Conservation (phyloP, 116 monocot genomes). For the Zostera marina region DNA sequence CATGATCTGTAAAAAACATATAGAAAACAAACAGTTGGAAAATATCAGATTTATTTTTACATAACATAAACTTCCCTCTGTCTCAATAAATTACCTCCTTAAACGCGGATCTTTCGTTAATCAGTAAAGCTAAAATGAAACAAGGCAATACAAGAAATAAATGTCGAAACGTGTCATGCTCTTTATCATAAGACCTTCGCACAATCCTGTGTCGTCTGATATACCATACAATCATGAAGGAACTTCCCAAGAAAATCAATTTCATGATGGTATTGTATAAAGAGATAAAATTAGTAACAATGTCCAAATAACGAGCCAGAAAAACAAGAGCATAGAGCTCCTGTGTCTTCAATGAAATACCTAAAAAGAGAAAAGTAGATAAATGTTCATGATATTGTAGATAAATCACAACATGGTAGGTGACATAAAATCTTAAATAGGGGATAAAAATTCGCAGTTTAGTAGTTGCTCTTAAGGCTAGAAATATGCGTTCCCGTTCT, state of each 20-base stretch:
- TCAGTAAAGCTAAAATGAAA: constrained; percentile 49
- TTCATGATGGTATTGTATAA: constrained; percentile 92
- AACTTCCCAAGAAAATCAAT: constrained; percentile 79
- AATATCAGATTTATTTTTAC: neutral
- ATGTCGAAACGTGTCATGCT: constrained; percentile 96
- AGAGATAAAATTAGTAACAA: constrained; percentile 64
- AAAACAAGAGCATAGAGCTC: constrained; percentile 98
- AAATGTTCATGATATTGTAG: too few species aligned
- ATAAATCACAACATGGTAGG: too few species aligned
- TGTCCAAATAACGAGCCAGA: constrained; percentile 67
- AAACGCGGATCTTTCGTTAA: constrained; percentile 68
- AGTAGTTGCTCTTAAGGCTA: too few species aligned
- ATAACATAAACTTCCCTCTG: neutral
- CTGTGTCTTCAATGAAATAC: constrained; percentile 92
- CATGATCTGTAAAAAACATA: constrained; percentile 21
- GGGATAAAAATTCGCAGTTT: too few species aligned
- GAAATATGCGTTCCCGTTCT: too few species aligned
- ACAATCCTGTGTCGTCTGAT: constrained; percentile 86
- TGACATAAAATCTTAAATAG: too few species aligned
- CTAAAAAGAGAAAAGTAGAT: constrained; percentile 17
- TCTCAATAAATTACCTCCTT: constrained; percentile 44
- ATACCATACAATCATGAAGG: constrained; percentile 88
- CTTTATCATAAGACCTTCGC: constrained; percentile 82
- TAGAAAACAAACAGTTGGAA: constrained; percentile 1
- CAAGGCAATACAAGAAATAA: constrained; percentile 65